Conservation (phyloP, 1,139 yeast species). For the Nakaseomyces uthaithaninus region DNA sequence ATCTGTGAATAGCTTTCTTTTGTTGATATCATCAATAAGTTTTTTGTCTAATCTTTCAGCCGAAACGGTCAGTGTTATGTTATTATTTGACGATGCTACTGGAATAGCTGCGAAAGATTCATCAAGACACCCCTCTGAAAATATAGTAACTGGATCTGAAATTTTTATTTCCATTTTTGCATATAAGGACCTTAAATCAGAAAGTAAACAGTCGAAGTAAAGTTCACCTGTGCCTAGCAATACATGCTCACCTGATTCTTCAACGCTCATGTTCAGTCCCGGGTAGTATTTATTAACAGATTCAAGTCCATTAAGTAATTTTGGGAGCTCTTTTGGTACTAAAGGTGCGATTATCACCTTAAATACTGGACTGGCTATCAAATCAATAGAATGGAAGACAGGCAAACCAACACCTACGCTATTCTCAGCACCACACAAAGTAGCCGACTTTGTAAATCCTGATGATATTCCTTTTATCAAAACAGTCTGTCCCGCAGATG, state of each 20-base stretch:
- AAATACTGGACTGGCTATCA: constrained; percentile 51
- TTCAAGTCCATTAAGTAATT: constrained; percentile 59
- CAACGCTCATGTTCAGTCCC: constrained; percentile 60
- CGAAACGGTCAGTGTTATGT: constrained; percentile 55
- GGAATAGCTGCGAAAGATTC: constrained; percentile 61
- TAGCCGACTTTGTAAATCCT: constrained; percentile 50
- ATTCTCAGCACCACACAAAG: constrained; percentile 35
- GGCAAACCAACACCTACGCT: constrained; percentile 14
- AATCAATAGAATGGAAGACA: constrained; percentile 39
- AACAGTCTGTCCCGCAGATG: constrained; percentile 59
- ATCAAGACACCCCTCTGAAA: constrained; percentile 68
- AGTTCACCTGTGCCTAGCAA: constrained; percentile 81
- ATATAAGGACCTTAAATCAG: constrained; percentile 57
- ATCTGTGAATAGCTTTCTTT: constrained; percentile 37
- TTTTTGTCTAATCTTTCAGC: constrained; percentile 67
- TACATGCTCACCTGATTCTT: constrained; percentile 84
- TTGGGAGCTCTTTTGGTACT: constrained; percentile 70
- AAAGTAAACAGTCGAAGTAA: constrained; percentile 74
- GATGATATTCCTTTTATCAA: constrained; percentile 56
- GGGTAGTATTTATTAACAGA: constrained; percentile 57
- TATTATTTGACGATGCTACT: constrained; percentile 47
- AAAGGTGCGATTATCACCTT: constrained; percentile 81
- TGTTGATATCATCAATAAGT: constrained; percentile 51
- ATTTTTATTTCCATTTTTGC: constrained; percentile 67
- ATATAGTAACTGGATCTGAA: constrained; percentile 75